Conservation (phyloP, 108 stramenopile species). For the Skeletonema grethae region DNA sequence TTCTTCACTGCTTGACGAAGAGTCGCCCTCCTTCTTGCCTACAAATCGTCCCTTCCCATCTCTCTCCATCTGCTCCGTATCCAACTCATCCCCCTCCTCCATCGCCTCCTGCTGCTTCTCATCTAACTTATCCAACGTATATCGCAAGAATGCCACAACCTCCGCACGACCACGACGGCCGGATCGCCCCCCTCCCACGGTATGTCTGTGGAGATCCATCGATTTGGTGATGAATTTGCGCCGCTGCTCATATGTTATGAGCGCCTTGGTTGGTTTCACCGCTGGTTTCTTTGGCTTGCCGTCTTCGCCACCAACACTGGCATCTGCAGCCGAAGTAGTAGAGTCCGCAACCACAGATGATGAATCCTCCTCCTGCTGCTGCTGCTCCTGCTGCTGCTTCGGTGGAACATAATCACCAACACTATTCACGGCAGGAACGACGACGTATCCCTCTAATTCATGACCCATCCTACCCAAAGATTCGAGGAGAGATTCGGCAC, state of each 20-base stretch:
- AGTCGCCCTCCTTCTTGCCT: slow-evolving; percentile 25
- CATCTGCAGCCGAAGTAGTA: background rate
- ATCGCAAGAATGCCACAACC: slow-evolving; percentile 40
- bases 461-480: slow-evolving; percentile 39
- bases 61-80: slow-evolving; percentile 17
- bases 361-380: background rate
- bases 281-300: background rate
- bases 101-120: slow-evolving; percentile 41
- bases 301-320: background rate
- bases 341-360: background rate
- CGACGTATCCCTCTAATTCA: slow-evolving; percentile 32
- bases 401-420: slow-evolving; percentile 3
- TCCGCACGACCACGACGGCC: slow-evolving; percentile 46
- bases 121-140: slow-evolving; percentile 36
- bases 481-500: slow-evolving; percentile 31
- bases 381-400: background rate
- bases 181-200: slow-evolving; percentile 42
- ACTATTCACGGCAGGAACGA: slow-evolving; percentile 9
- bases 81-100: slow-evolving; percentile 16
- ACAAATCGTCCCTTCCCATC: slow-evolving; percentile 9
- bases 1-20: slow-evolving; percentile 28
- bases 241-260: slow-evolving; percentile 36
- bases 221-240: slow-evolving; percentile 31
- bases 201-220: slow-evolving; percentile 41
- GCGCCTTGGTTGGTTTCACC: slow-evolving; percentile 22